Percentiles rank a stretch among this genome's conserved stretches.
Conservation (phyloP, 805 yeast species). For the Candida wancherniae region DNA sequence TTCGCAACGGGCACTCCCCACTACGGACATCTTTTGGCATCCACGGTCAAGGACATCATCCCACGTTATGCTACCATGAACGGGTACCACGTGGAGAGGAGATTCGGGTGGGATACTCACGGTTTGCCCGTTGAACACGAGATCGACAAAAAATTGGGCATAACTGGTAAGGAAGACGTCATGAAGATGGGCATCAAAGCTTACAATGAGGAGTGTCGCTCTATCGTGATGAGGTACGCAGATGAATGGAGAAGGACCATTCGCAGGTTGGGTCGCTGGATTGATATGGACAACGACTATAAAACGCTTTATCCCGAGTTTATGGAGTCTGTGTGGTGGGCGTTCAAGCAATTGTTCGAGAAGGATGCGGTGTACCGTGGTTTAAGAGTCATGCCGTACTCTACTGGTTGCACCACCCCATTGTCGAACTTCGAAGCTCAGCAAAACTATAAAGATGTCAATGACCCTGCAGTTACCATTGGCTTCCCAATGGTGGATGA, state of each 20-base stretch:
- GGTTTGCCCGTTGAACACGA: constrained; percentile 98
- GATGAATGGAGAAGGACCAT: constrained; percentile 91
- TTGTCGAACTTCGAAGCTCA: constrained; percentile 97
- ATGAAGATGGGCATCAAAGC: constrained; percentile 89
- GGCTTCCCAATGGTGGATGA: constrained; percentile 81
- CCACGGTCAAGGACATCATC: constrained; percentile 94
- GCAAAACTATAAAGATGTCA: constrained; percentile 94
- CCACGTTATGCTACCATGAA: constrained; percentile 98
- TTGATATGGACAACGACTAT: constrained; percentile 97
- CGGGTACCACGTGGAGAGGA: constrained; percentile 91
- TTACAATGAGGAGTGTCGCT: constrained; percentile 91
- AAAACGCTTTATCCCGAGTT: constrained; percentile 92
- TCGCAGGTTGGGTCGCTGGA: constrained; percentile 97
- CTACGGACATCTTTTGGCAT: constrained; percentile 95
- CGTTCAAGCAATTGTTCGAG: constrained; percentile 79
- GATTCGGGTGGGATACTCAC: constrained; percentile 99
- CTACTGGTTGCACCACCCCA: constrained; percentile 96
- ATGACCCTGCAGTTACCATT: constrained; percentile 93
- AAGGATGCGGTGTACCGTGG: constrained; percentile 93
- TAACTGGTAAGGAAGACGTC: constrained; percentile 91
- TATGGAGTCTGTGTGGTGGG: constrained; percentile 99
- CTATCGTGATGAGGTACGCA: constrained; percentile 96
- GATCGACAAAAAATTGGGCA: constrained; percentile 94
- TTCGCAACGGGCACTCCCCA: constrained; percentile 99
- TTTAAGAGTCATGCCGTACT: constrained; percentile 96